Conservation (phyloP, 2,329 filamentous ascomycete genomes). For the Podosphaera xanthii region DNA sequence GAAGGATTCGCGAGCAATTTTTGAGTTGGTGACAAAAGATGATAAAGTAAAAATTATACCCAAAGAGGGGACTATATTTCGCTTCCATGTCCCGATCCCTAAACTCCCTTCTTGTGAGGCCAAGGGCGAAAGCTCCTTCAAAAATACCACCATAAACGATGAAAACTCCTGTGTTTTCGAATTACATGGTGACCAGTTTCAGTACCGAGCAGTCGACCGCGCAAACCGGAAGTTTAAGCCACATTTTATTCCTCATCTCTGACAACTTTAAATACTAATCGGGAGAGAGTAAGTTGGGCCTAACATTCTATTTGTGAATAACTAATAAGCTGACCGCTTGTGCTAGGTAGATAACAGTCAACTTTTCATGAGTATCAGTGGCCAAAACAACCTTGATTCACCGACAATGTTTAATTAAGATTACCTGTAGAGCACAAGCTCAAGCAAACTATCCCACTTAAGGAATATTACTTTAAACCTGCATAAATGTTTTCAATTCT, state of each 20-base stretch:
- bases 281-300: background rate
- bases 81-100: conserved; percentile 38
- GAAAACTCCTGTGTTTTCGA: conserved; percentile 47
- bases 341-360: no score
- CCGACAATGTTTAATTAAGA: no score
- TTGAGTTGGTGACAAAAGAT: conserved; percentile 57
- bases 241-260: conserved; percentile 56
- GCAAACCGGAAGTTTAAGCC: conserved; percentile 82
- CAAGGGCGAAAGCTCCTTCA: background rate
- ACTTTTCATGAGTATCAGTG: no score
- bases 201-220: conserved; percentile 59
- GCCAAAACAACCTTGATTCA: no score
- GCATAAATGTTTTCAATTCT: no score
- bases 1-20: conserved; percentile 64
- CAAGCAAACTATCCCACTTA: no score
- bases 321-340: no score
- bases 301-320: no score
- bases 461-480: no score
- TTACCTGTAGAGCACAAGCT: no score
- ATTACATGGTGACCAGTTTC: conserved; percentile 68
- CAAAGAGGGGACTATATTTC: conserved; percentile 76
- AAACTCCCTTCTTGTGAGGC: background rate
- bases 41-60: conserved; percentile 58
- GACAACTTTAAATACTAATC: conserved; percentile 16
- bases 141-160: conserved; percentile 2